These are phyloP conservation scores for Plantago major DNA, from an alignment of 257 asterid genomes.

Conservation along the genomic window DNA sequence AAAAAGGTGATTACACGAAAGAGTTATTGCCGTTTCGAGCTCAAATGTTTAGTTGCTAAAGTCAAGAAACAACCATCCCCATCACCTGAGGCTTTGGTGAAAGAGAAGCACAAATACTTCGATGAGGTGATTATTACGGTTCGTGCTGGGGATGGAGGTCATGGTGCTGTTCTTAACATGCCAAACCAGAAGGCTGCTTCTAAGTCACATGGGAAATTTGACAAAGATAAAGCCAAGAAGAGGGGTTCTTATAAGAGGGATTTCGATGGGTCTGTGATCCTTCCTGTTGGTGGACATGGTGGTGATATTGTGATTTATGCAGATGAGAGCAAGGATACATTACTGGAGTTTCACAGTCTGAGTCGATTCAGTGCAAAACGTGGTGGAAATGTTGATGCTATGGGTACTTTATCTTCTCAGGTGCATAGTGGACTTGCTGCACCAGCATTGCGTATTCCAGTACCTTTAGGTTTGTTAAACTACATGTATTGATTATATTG, in stretches of 20 bases:
- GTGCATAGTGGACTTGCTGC: conserved; percentile 63
- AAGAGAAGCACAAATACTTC: conserved; percentile 78
- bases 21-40: conserved; percentile 20
- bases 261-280: conserved; percentile 85
- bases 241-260: conserved; percentile 63
- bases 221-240: conserved; percentile 54
- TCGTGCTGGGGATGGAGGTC: conserved; percentile 96
- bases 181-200: conserved; percentile 50
- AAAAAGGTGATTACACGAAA: conserved; percentile 21
- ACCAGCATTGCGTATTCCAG: conserved; percentile 73
- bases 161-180: conserved; percentile 65
- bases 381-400: conserved; percentile 90
- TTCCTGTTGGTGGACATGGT: conserved; percentile 89
- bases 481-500: background rate
- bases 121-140: conserved; percentile 80
- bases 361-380: conserved; percentile 71
- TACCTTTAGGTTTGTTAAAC: conserved; percentile 65
- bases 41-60: conserved; percentile 41
- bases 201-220: conserved; percentile 46
- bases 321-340: conserved; percentile 72
- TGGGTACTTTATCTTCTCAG: conserved; percentile 83
- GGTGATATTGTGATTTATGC: conserved; percentile 82
- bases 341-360: conserved; percentile 74
- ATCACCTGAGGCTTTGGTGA: conserved; percentile 43
- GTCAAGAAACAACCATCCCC: conserved; percentile 50